Evolutionary conservation across 257 asterid species (phyloP), one percentile per base, ranked within the genome.

Genomic region (Nicotiana undulata): DNA sequence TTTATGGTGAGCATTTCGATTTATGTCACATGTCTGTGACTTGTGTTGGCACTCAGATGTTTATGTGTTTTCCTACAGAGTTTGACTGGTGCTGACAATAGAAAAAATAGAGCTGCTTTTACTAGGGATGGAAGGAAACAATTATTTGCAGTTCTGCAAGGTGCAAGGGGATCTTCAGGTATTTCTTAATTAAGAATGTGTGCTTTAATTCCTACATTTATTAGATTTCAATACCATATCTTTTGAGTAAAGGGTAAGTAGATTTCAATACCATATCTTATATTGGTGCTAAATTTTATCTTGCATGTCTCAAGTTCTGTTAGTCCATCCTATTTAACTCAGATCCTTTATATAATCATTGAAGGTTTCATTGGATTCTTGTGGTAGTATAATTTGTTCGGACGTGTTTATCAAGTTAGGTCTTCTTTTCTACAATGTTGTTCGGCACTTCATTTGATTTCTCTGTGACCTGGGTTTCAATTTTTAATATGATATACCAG

Each of bases 81-180:
- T 87, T 88, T 87, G 92, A 29, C 83, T 81, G 92, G 94, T 80
- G 98, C 92, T 82, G 98, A 92, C 86, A 90, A 90, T 85, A 89
- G 91, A 74, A 96, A 94, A 88, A 92, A 90, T 77, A 89, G 93
- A 90, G 94, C 97, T 80, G 91, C 98, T 77, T 92, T 89, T 80
- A 94, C 99, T 24, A 88, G 99, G 87, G 99, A 94, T 75, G 97
- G 98, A 65, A 87, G 99, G 84, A 94, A 96, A 84, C 99, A 96
- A 85, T 95, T 96, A 79, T 96, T 96, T 81, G 97, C 99, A 79
- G 98, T 96, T 88, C 82, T 96, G 88, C 99, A 96, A 86, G 91
- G 96, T 87, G 99, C 98, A 83, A 87, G 97, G 88, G 99, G 99
- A 79, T 94, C 99, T 75, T 96, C 99, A 90, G 99, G 99, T 95